Evolutionary conservation across 2,329 filamentous ascomycete genomes (phyloP).

Genomic region (Ceratocystis colombiana): DNA sequence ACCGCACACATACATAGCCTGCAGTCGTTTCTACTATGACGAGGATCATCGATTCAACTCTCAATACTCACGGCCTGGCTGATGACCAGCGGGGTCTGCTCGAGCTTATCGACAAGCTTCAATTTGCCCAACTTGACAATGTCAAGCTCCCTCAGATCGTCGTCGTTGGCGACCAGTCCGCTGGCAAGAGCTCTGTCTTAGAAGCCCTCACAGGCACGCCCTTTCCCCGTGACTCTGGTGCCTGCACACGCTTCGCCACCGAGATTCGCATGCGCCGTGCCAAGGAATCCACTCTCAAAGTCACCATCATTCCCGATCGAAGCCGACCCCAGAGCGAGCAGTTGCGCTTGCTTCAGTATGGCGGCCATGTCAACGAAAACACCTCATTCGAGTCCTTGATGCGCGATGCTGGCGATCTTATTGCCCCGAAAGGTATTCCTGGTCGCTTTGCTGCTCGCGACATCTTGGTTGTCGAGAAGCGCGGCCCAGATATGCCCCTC

Average conservation of each 20-base stretch:
- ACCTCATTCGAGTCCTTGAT: slow-evolving; percentile 43
- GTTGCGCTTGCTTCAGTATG: slow-evolving; percentile 39
- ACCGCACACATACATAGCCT: background rate
- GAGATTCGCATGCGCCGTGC: slow-evolving; percentile 47
- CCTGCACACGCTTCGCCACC: slow-evolving; percentile 53
- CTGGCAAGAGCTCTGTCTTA: slow-evolving; percentile 54
- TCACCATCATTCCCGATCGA: slow-evolving; percentile 48
- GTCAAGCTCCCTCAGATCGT: slow-evolving; percentile 51
- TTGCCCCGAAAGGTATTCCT: slow-evolving; percentile 42
- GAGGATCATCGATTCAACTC: slow-evolving; percentile 37
- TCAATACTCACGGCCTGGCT: slow-evolving; percentile 42
- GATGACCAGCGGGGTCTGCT: slow-evolving; percentile 48
- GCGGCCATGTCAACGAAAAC: slow-evolving; percentile 38
- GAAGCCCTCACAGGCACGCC: slow-evolving; percentile 54
- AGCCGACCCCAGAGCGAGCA: slow-evolving; percentile 40
- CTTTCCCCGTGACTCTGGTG: slow-evolving; percentile 49
- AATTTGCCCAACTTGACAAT: slow-evolving; percentile 43
- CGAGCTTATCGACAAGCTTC: slow-evolving; percentile 48
- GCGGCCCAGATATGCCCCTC: slow-evolving; percentile 48
- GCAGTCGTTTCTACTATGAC: slow-evolving; percentile 18
- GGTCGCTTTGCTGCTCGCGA: slow-evolving; percentile 44
- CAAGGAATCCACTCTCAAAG: slow-evolving; percentile 37
- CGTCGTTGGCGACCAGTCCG: slow-evolving; percentile 54
- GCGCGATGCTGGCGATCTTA: slow-evolving; percentile 42
- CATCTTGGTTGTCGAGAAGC: slow-evolving; percentile 49